These are phyloP conservation scores for Garcia nutans DNA, from an alignment of 345 rosid genomes.

Conservation along the genomic window DNA sequence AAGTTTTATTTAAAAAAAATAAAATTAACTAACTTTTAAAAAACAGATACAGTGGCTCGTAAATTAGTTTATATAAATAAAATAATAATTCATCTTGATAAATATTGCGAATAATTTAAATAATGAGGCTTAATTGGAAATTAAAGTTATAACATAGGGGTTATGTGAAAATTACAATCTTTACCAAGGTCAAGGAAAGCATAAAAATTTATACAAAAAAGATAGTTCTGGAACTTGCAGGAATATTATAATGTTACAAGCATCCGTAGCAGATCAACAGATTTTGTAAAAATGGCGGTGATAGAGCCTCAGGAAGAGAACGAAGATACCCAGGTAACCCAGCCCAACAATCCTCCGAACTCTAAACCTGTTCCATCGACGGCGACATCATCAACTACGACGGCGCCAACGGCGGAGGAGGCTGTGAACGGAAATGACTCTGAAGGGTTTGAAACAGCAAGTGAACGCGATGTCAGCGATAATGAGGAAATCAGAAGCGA, in stretches of 20 bases:
- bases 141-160: not conserved
- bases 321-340: constrained; percentile 7
- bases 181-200: not conserved
- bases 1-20: too few relatives aligned
- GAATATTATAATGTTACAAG: not conserved
- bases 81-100: too few relatives aligned
- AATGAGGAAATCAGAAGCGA: constrained; percentile 30
- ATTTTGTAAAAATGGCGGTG: constrained; percentile 10
- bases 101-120: not conserved
- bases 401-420: constrained; percentile 27
- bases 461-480: constrained; percentile 63
- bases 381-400: not conserved
- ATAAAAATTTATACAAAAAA: not conserved
- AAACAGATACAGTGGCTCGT: too few relatives aligned
- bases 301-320: constrained; percentile 17
- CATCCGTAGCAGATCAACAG: not conserved
- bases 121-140: not conserved
- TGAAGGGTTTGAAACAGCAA: constrained; percentile 94
- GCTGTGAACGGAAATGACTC: constrained; percentile 46
- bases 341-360: constrained; percentile 7
- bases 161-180: not conserved
- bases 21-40: too few relatives aligned
- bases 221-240: not conserved
- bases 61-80: too few relatives aligned
- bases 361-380: not conserved